phyloP scores from a whole-genome alignment of 768 basidiomycete species.

The Phylloporus arenicola region DNA sequence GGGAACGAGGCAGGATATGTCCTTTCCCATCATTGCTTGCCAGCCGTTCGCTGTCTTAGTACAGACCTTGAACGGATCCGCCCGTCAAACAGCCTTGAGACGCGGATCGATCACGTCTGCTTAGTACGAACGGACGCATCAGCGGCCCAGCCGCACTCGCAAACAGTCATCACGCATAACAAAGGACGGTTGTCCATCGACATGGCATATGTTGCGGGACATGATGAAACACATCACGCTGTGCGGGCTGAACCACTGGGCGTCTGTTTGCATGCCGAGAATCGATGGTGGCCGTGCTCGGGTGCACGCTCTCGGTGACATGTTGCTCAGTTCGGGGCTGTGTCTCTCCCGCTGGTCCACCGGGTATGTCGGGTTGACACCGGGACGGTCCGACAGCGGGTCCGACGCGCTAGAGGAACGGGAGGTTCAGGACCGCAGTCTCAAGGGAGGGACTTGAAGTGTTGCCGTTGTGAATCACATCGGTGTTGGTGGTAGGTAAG shows the following conservation, averaged over 20 bases:
- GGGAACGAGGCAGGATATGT: background rate
- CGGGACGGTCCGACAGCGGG: background rate
- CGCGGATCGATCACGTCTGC: background rate
- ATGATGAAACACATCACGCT: background rate
- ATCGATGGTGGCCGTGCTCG: background rate
- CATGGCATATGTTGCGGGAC: background rate
- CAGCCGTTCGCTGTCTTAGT: background rate
- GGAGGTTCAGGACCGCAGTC: conserved; percentile 3
- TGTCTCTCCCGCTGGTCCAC: background rate
- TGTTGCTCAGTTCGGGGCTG: background rate
- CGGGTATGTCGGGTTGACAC: background rate
- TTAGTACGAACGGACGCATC: background rate
- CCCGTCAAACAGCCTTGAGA: background rate
- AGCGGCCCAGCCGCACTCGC: background rate
- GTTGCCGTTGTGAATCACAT: background rate
- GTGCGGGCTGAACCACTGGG: background rate
- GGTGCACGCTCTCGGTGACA: background rate
- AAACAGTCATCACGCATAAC: background rate
- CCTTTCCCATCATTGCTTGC: background rate
- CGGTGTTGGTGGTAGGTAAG: background rate
- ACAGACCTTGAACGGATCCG: background rate
- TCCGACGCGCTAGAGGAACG: background rate
- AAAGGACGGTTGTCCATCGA: background rate
- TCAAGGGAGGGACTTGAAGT: background rate
- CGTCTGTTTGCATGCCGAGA: background rate